Evolutionary conservation across 2,329 filamentous ascomycete genomes (phyloP).

Genomic region (Talaromyces sp.): DNA sequence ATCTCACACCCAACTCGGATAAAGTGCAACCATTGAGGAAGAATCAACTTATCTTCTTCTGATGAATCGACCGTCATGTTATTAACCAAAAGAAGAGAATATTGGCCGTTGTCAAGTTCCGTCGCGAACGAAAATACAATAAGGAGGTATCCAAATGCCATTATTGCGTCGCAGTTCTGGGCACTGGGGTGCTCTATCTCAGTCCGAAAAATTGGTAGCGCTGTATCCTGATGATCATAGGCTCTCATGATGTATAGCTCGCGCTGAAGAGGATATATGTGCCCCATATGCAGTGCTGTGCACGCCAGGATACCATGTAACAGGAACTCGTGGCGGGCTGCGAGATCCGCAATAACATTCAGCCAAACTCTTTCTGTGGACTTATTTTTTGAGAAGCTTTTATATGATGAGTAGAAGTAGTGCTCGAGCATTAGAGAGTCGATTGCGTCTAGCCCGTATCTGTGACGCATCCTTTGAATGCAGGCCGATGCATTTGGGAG

Average conservation of each 20-base stretch:
- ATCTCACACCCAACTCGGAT: slow-evolving; percentile 27
- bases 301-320: slow-evolving; percentile 48
- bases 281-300: slow-evolving; percentile 42
- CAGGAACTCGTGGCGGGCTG: slow-evolving; percentile 38
- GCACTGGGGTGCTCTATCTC: slow-evolving; percentile 17
- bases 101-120: slow-evolving; percentile 18
- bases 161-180: slow-evolving; percentile 22
- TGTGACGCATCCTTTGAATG: neutral
- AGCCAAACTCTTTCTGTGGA: slow-evolving; percentile 32
- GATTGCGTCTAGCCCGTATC: slow-evolving; percentile 9
- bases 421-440: slow-evolving; percentile 21
- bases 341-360: slow-evolving; percentile 37
- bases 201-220: slow-evolving; percentile 28
- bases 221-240: slow-evolving; percentile 22
- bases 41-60: neutral
- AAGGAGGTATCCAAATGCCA: slow-evolving; percentile 24
- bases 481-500: neutral
- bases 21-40: slow-evolving; percentile 25
- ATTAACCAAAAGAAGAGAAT: slow-evolving; percentile 21
- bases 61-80: neutral
- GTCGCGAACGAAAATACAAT: slow-evolving; percentile 22
- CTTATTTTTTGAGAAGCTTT: slow-evolving; percentile 16
- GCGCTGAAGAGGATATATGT: slow-evolving; percentile 23
- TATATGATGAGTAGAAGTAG: slow-evolving; percentile 22
- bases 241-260: slow-evolving; percentile 19